Evolutionary conservation across 2,329 filamentous ascomycete species (phyloP), one percentile per base, ranked within the genome.

Genomic region (Pleurostoma richardsiae): DNA sequence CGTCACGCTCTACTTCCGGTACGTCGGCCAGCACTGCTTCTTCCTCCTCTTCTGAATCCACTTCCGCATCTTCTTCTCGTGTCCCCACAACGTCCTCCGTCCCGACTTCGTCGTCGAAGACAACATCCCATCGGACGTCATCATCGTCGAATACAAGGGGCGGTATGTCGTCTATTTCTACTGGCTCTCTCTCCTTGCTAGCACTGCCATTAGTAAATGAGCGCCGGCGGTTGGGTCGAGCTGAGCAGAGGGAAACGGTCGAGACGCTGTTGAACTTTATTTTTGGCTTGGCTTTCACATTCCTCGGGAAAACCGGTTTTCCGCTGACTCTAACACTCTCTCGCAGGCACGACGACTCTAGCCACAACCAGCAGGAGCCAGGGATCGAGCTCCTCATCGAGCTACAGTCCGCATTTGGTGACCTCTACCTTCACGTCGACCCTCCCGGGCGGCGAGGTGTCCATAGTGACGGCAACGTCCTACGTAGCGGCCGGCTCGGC

Each of bases 391-490:
- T 68, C 68, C 19, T 19, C 19, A 19, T 19, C 19, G 19, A 19
- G 19, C 19, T 19, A 19, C 19, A 8, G 66, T 60, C 10, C 70
- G 56, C 50, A 45, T 47, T 44, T 54, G 40, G 50, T 60, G 8
- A 55, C 61, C 5, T 56, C 66, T 28, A 73, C 71, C 0, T 60
- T 62, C 49, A 79, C 74, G n/a, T 72, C 70, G 5, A 76, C 73
- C 5, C 58, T 69, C 33, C 54, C 62, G 10, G 61, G 74, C 42
- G 76, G 76, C 29, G 68, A 64, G 30, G 62, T 72, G 45, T 68
- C 68, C 3, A 66, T 70, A 10, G 60, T 77, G 42, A 77, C 74
- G 8, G 67, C 67, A n/a, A 78, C 74, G 2, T 74, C 73, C 1
- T 73, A 65, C 56, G 74, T 78, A 3, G 68, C 64, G 27, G 69